A percentile compares a stretch with the other conserved stretches of the same genome.
phyloP scores from a whole-genome alignment of 2,329 filamentous ascomycete species.

The Bertia moriformis region DNA sequence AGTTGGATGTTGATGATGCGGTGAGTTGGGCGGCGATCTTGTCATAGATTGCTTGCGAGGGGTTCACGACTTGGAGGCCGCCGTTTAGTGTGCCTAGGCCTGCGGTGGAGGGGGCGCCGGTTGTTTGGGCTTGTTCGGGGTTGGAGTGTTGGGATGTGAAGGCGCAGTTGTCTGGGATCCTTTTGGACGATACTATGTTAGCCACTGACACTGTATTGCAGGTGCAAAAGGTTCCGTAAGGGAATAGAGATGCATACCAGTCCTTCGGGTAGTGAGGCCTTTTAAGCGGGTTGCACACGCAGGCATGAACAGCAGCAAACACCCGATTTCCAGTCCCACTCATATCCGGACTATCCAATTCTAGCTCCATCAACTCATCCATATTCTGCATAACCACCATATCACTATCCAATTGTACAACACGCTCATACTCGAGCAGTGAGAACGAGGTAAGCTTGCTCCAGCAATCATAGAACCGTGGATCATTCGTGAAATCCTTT shows the following conservation, averaged over 20 bases:
- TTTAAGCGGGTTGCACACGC: slow-evolving; percentile 69
- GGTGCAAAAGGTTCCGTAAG: slow-evolving; percentile 2
- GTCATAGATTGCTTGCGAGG: slow-evolving; percentile 27
- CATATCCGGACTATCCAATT: slow-evolving; percentile 43
- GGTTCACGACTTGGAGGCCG: slow-evolving; percentile 41
- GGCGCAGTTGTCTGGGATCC: slow-evolving; percentile 38
- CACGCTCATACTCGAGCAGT: slow-evolving; percentile 60
- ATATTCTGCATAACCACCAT: slow-evolving; percentile 76
- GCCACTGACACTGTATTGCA: too few relatives aligned
- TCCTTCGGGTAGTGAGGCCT: slow-evolving; percentile 65
- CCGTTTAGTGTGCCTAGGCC: slow-evolving; percentile 37
- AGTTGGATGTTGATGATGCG: slow-evolving; percentile 21
- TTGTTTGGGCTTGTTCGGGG: slow-evolving; percentile 28
- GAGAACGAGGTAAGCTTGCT: slow-evolving; percentile 71
- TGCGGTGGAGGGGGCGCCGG: slow-evolving; percentile 22
- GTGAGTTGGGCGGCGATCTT: slow-evolving; percentile 36
- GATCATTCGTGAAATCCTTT: slow-evolving; percentile 58
- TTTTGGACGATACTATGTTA: slow-evolving; percentile 3
- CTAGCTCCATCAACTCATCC: slow-evolving; percentile 81
- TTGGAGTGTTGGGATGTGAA: slow-evolving; percentile 36
- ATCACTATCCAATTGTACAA: slow-evolving; percentile 77
- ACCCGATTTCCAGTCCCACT: slow-evolving; percentile 41
- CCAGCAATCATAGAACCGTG: slow-evolving; percentile 83
- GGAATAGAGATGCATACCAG: slow-evolving; percentile 32
- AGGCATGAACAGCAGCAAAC: slow-evolving; percentile 73